phyloP scores from a whole-genome alignment of 345 rosid species.

The Microcos paniculata region DNA sequence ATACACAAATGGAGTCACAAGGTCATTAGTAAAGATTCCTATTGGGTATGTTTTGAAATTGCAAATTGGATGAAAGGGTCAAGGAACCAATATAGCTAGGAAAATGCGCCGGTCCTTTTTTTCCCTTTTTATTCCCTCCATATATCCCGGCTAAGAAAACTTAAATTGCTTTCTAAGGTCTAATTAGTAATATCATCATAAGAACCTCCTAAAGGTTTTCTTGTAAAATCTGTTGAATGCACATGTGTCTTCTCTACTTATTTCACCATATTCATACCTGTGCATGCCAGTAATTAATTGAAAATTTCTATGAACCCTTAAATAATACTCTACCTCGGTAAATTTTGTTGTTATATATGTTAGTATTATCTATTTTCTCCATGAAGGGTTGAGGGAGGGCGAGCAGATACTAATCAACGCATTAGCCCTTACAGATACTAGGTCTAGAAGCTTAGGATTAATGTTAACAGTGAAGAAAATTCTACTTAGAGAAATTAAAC shows the following conservation, averaged over 20 bases:
- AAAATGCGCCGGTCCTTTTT: background rate
- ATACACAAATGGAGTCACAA: no score
- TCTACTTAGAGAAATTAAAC: background rate
- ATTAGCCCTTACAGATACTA: background rate
- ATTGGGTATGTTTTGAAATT: no score
- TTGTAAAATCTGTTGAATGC: background rate
- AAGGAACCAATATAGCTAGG: background rate
- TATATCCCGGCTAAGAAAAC: background rate
- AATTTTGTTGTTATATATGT: background rate
- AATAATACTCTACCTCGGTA: background rate
- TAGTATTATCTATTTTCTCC: background rate
- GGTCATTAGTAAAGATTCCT: no score
- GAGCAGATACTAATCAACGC: background rate
- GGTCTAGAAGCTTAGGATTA: background rate
- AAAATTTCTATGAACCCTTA: background rate
- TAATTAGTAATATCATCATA: no score
- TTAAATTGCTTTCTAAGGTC: background rate
- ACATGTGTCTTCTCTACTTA: background rate
- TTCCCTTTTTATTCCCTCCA: background rate
- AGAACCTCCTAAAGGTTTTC: background rate
- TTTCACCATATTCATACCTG: background rate
- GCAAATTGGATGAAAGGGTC: background rate
- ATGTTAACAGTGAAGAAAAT: background rate
- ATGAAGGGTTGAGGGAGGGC: background rate
- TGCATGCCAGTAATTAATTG: background rate